These are phyloP conservation scores for Sphagnum contortum DNA, from an alignment of 225 moss, liverwort and hornwort species.

Conservation along the genomic window DNA sequence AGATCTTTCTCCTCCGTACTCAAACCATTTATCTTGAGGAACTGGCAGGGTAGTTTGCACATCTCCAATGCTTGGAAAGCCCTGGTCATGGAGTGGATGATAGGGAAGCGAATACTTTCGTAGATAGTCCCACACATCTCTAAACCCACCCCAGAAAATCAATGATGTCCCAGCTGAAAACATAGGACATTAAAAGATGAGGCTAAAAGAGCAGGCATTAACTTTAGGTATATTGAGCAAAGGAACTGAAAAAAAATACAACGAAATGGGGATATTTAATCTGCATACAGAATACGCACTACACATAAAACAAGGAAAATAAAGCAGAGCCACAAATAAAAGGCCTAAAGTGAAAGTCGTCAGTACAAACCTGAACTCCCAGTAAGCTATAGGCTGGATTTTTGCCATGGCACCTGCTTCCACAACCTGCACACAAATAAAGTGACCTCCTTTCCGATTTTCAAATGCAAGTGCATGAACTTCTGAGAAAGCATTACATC, in stretches of 20 bases:
- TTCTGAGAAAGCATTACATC: no score
- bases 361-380: constrained; percentile 74
- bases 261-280: no score
- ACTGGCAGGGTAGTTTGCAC: constrained; percentile 74
- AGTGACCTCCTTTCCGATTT: no score
- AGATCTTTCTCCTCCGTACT: constrained; percentile 90
- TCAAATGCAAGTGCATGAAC: no score
- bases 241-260: no score
- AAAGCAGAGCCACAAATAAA: no score
- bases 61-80: constrained; percentile 98
- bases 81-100: constrained; percentile 86
- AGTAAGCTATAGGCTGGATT: constrained; percentile 88
- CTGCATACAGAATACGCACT: no score
- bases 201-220: no score
- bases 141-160: constrained; percentile 10
- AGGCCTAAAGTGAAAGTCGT: no score
- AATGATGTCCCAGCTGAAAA: neutral
- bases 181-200: neutral
- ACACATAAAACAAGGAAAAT: no score
- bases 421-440: constrained; percentile 38
- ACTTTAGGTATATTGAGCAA: no score
- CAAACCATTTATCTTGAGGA: constrained; percentile 82
- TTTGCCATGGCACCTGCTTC: constrained; percentile 67
- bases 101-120: constrained; percentile 74
- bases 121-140: constrained; percentile 94